A percentile compares a stretch with the other conserved stretches of the same genome.
Conservation (phyloP, 495 filamentous ascomycete species). For the Hyaloscypha variabilis region DNA sequence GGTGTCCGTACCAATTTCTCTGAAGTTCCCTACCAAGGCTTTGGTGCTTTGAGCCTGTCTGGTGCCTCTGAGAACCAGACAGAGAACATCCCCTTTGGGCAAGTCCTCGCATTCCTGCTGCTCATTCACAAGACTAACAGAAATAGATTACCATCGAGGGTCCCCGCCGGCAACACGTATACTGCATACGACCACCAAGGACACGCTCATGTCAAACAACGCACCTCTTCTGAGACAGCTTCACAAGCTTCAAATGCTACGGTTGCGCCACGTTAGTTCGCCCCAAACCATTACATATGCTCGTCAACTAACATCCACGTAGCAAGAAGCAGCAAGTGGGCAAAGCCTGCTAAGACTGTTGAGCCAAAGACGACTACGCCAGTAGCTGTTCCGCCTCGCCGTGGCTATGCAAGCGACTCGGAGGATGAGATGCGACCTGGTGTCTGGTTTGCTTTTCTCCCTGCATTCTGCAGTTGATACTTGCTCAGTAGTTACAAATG, state of each 20-base stretch:
- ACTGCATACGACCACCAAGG: neutral
- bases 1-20: neutral
- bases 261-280: too few species aligned
- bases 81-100: neutral
- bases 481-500: too few species aligned
- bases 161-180: neutral
- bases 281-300: too few species aligned
- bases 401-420: neutral
- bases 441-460: neutral
- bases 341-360: neutral
- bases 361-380: neutral
- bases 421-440: neutral
- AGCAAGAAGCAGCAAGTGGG: neutral
- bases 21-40: neutral
- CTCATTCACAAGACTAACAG: too few species aligned
- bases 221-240: neutral
- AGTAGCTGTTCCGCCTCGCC: neutral
- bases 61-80: constrained; percentile 1
- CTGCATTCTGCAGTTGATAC: neutral
- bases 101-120: neutral
- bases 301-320: too few species aligned
- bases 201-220: neutral
- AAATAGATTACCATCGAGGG: neutral
- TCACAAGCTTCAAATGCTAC: neutral
- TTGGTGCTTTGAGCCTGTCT: constrained; percentile 1